These are phyloP conservation scores for Lentinula raphanica DNA, from an alignment of 768 basidiomycete genomes.

Conservation along the genomic window DNA sequence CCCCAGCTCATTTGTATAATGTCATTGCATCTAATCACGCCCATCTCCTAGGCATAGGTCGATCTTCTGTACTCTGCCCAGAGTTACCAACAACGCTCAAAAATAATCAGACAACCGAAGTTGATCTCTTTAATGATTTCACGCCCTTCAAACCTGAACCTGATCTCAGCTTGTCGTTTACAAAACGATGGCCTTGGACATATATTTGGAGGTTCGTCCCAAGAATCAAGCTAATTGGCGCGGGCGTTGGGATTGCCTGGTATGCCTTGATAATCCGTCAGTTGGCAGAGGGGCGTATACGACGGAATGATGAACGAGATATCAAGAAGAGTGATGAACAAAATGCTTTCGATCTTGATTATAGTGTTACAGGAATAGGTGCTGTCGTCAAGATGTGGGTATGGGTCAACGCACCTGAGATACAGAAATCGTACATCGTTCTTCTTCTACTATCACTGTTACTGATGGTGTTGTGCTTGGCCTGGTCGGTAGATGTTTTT, in stretches of 20 bases:
- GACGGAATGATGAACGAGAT: not conserved
- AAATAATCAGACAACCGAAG: constrained; percentile 15
- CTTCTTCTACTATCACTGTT: not conserved
- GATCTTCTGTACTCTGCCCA: constrained; percentile 60
- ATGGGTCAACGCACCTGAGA: constrained; percentile 26
- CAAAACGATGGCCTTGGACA: constrained; percentile 18
- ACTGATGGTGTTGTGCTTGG: not conserved
- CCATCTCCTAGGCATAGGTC: constrained; percentile 73
- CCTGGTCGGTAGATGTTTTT: not conserved
- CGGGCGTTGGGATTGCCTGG: constrained; percentile 61
- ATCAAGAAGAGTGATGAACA: not conserved
- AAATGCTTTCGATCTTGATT: constrained; percentile 15
- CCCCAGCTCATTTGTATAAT: constrained; percentile 46
- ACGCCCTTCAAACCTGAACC: constrained; percentile 2
- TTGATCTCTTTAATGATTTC: not conserved
- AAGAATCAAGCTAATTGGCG: constrained; percentile 58
- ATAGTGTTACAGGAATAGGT: constrained; percentile 28
- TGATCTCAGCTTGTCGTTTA: constrained; percentile 11
- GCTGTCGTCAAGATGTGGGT: constrained; percentile 43
- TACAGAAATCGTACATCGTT: not conserved
- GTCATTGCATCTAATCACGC: constrained; percentile 55
- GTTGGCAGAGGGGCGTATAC: constrained; percentile 26
- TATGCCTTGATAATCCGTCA: constrained; percentile 55
- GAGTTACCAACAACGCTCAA: constrained; percentile 44
- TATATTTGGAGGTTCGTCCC: constrained; percentile 31